Conservation (phyloP, 2,329 filamentous ascomycete species). For the Fusarium odoratissimum region DNA sequence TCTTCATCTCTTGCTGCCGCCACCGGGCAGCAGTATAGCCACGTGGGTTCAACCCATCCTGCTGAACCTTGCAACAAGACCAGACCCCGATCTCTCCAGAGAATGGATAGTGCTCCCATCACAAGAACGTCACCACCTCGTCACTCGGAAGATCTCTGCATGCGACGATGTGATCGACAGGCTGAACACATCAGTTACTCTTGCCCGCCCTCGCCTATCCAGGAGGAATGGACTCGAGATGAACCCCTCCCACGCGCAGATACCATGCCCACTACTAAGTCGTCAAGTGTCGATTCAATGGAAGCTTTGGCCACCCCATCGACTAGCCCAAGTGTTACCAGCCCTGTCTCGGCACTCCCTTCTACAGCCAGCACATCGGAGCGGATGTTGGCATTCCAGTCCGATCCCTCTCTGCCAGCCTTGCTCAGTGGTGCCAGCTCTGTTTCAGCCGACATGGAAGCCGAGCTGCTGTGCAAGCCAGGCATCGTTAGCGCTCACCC, state of each 20-base stretch:
- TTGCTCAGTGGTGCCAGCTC: constrained; percentile 73
- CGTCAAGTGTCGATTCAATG: constrained; percentile 65
- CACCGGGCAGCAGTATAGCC: constrained; percentile 55
- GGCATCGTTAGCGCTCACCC: constrained; percentile 56
- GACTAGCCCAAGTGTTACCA: constrained; percentile 65
- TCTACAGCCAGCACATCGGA: constrained; percentile 58
- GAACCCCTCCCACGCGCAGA: constrained; percentile 52
- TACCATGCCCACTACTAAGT: constrained; percentile 59
- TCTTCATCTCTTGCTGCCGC: constrained; percentile 52
- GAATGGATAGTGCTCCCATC: constrained; percentile 49
- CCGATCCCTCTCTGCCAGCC: constrained; percentile 72
- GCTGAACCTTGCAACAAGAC: constrained; percentile 51
- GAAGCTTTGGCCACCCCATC: constrained; percentile 61
- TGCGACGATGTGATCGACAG: constrained; percentile 12
- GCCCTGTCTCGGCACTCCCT: constrained; percentile 58
- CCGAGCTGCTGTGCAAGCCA: constrained; percentile 66
- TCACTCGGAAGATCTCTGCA: constrained; percentile 24
- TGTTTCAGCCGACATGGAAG: constrained; percentile 71
- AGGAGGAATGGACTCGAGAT: constrained; percentile 51
- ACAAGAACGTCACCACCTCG: constrained; percentile 28
- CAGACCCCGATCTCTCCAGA: constrained; percentile 62
- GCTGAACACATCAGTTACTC: constrained; percentile 47
- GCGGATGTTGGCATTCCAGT: constrained; percentile 66
- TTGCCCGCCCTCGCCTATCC: constrained; percentile 61
- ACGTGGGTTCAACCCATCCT: constrained; percentile 59